phyloP scores from a whole-genome alignment of 1,284 basidiomycete species.

The Xanthoconium separans region DNA sequence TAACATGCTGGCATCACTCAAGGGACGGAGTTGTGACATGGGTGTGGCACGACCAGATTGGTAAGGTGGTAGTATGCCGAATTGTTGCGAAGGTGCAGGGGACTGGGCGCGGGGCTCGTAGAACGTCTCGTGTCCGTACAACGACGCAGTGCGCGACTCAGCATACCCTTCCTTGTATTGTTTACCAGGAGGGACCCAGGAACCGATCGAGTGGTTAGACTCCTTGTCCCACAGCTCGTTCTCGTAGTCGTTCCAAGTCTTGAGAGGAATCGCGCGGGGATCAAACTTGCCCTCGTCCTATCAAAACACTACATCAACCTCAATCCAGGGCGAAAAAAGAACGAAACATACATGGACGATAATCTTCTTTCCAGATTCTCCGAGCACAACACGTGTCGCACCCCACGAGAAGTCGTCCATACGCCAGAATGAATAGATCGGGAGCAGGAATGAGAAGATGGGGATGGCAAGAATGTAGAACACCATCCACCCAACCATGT shows the following conservation, averaged over 20 bases:
- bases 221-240: conserved; percentile 98
- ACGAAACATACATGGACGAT: conserved; percentile 78
- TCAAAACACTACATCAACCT: conserved; percentile 15
- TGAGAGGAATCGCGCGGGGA: conserved; percentile 87
- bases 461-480: conserved; percentile 95
- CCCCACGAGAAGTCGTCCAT: conserved; percentile 99
- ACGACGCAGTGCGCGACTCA: conserved; percentile 69
- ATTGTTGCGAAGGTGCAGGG: conserved; percentile 62
- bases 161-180: conserved; percentile 69
- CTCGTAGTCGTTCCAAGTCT: conserved; percentile 96
- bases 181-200: conserved; percentile 74
- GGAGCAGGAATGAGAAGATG: conserved; percentile 89
- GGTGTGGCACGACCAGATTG: conserved; percentile 80
- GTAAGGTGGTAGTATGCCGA: conserved; percentile 58
- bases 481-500: conserved; percentile 97
- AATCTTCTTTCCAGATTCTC: conserved; percentile 93
- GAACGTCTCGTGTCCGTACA: conserved; percentile 81
- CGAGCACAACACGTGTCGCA: conserved; percentile 89
- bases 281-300: conserved; percentile 98
- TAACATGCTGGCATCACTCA: conserved; percentile 38
- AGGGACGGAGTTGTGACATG: conserved; percentile 39
- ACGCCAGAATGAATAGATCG: conserved; percentile 97
- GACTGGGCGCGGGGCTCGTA: conserved; percentile 72
- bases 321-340: neutral
- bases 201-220: conserved; percentile 87